Base-by-base conservation (phyloP, 2,329 filamentous ascomycete species). In the Onygenales sp. region DNA sequence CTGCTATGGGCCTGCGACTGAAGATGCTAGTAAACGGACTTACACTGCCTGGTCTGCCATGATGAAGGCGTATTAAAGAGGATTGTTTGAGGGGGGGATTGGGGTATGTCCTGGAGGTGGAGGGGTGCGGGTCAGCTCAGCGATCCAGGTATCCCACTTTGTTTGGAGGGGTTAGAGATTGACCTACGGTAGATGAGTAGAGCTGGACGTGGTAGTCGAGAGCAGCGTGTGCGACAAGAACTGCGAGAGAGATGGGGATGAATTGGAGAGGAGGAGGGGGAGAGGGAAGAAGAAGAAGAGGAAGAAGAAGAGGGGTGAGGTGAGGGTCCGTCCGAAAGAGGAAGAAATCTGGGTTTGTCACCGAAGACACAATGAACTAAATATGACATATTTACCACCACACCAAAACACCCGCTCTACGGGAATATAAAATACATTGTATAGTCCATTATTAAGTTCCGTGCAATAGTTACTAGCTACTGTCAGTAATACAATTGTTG, bases 21-120 rank as follows among this genome's bases (percentile, higher is more conserved):
- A 13, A 32, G 27, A 33, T 13, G 43, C 11, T 13, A 33, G 32
- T 45, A 13, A 45, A 13, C n/a, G 4, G 35, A 73, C 72, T 73
- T 68, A 74, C 72, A 72, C 69, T 69, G 70, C 72, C 59, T 72
- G 61, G 55, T 69, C 68, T 61, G 69, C 67, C 72, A 74, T 74
- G 60, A 63, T 71, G 64, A 59, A 56, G 58, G 54, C 53, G 54
- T 47, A 38, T 36, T 42, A 41, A 51, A 55, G 35, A 56, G 51
- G 46, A 33, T 33, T 13, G 35, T 14, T 39, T 48, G 45, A 48
- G 9, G 27, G 45, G 45, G 14, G 13, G 45, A 5, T 38, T 39
- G 45, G 21, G 21, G 21, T 27, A 27, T 27, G 21, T 27, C 17
- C 14, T 31, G 45, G 39, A 47, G 55, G 47, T 49, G 54, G 50